These are phyloP conservation scores for Leucogyrophana mollusca DNA, from an alignment of 768 basidiomycete species.

Conservation along the genomic window DNA sequence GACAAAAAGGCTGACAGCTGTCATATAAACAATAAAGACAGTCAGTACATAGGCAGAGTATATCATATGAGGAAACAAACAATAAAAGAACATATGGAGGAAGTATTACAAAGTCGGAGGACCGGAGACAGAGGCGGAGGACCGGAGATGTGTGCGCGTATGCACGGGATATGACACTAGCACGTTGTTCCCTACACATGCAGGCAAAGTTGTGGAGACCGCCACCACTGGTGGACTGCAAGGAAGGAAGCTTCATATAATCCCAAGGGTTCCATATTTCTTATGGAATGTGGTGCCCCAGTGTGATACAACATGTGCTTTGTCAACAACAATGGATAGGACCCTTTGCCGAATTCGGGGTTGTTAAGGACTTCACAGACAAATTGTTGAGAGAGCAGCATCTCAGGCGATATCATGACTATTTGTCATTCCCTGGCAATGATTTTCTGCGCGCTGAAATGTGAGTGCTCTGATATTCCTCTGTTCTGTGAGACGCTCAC, in stretches of 20 bases:
- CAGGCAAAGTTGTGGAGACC: conserved; percentile 33
- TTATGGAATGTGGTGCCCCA: conserved; percentile 30
- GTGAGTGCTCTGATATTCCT: neutral
- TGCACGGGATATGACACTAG: too few relatives aligned
- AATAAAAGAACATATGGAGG: too few relatives aligned
- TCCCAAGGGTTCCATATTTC: conserved; percentile 19
- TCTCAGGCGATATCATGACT: conserved; percentile 26
- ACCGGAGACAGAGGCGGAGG: too few relatives aligned
- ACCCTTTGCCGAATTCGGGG: conserved; percentile 12
- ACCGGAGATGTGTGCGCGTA: too few relatives aligned
- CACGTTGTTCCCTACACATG: conserved; percentile 24
- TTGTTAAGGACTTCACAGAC: conserved; percentile 20
- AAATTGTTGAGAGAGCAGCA: conserved; percentile 24
- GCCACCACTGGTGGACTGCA: conserved; percentile 17
- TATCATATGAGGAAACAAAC: too few relatives aligned
- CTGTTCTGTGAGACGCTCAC: too few relatives aligned
- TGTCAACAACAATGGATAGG: conserved; percentile 25
- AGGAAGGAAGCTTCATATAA: conserved; percentile 22
- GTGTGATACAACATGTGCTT: conserved; percentile 29
- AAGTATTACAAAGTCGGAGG: too few relatives aligned
- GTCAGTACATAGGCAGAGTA: too few relatives aligned
- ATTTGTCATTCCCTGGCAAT: conserved; percentile 19
- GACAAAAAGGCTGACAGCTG: too few relatives aligned
- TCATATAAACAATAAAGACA: too few relatives aligned
- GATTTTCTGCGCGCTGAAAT: conserved; percentile 16